phyloP scores from a whole-genome alignment of 2,329 filamentous ascomycete genomes.

The Pseudogymnoascus destructans region DNA sequence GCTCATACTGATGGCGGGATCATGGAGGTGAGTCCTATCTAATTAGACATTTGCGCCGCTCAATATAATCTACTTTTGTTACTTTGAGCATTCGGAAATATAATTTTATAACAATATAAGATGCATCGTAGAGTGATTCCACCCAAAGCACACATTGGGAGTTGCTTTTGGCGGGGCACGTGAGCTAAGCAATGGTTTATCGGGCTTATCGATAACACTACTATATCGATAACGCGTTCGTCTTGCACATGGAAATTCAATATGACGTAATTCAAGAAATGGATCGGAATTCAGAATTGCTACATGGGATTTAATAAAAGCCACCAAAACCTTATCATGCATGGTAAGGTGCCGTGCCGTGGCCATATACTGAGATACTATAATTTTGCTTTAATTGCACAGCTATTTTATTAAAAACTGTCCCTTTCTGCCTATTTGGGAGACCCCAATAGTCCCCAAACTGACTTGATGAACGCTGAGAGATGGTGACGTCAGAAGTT shows the following conservation, averaged over 20 bases:
- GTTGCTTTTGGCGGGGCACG: constrained; percentile 1
- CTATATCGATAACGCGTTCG: neutral
- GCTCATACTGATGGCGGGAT: constrained; percentile 45
- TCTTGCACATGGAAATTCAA: neutral
- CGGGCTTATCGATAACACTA: neutral
- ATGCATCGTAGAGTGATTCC: neutral
- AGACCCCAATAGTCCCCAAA: neutral
- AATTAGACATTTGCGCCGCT: neutral
- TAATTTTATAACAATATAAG: neutral
- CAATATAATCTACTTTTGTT: neutral
- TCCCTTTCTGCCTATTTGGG: neutral
- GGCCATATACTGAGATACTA: neutral
- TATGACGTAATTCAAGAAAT: neutral
- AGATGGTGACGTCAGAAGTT: neutral
- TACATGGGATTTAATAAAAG: neutral
- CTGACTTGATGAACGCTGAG: neutral
- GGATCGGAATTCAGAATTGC: neutral
- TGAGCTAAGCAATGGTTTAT: neutral
- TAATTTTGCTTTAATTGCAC: neutral
- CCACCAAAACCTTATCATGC: neutral
- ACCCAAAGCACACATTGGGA: neutral
- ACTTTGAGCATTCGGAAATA: neutral
- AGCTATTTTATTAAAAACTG: neutral
- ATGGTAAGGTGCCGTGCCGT: neutral
- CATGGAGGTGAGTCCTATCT: constrained; percentile 2